A percentile compares a stretch with the other conserved stretches of the same genome.
Conservation (phyloP, 495 filamentous ascomycete species). For the Aspergillus incahuasiensis region DNA sequence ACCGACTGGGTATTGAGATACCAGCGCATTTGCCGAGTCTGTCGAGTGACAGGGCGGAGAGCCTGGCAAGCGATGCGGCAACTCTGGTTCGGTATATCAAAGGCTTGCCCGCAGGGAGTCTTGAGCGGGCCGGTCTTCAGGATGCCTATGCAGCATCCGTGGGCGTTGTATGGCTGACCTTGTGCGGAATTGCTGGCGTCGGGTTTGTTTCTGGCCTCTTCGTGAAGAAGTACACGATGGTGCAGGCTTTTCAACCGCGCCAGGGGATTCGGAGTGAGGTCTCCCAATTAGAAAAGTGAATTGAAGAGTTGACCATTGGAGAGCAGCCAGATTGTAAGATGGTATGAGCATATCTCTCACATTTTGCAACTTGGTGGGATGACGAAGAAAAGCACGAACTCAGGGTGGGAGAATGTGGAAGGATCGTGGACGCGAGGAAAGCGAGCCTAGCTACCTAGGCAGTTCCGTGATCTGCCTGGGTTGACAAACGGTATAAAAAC, state of each 20-base stretch:
- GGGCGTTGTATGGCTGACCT: constrained; percentile 51
- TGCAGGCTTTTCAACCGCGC: constrained; percentile 36
- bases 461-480: too few species aligned
- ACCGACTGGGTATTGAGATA: constrained; percentile 54
- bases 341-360: too few species aligned
- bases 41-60: constrained; percentile 38
- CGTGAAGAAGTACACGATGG: constrained; percentile 49
- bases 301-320: too few species aligned
- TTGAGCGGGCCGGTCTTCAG: constrained; percentile 25
- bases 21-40: constrained; percentile 35
- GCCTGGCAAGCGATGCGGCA: constrained; percentile 53
- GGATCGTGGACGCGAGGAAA: too few species aligned
- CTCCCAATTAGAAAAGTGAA: too few species aligned
- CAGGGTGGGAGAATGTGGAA: too few species aligned
- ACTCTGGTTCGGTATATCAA: constrained; percentile 55
- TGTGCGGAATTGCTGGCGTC: constrained; percentile 48
- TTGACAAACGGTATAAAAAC: too few species aligned
- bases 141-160: constrained; percentile 52
- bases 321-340: too few species aligned
- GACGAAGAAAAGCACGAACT: too few species aligned
- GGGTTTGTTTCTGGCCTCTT: constrained; percentile 45
- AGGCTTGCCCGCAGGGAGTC: constrained; percentile 38
- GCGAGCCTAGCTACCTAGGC: too few species aligned
- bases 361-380: too few species aligned
- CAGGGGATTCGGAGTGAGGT: not conserved